phyloP scores from a whole-genome alignment of 164 flowering plant species.

The Piper longum region DNA sequence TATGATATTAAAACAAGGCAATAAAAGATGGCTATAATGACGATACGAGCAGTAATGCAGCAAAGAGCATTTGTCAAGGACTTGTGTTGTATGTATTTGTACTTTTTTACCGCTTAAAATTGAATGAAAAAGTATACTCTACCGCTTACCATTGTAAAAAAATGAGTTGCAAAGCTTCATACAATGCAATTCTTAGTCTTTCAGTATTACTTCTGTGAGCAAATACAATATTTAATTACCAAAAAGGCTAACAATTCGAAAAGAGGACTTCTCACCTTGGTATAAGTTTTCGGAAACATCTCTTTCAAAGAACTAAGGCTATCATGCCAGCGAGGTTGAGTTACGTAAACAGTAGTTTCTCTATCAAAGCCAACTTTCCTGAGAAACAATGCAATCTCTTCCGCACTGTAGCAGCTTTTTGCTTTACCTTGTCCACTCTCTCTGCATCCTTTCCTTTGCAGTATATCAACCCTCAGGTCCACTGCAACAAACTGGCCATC shows the following conservation, averaged over 20 bases:
- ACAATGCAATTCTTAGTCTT: too few species aligned
- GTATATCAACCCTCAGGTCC: slow-evolving; percentile 65
- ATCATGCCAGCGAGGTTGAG: slow-evolving; percentile 68
- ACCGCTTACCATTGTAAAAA: background rate
- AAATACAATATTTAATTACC: background rate
- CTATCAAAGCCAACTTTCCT: slow-evolving; percentile 52
- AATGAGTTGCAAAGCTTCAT: background rate
- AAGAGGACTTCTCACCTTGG: slow-evolving; percentile 41
- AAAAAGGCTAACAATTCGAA: too few species aligned
- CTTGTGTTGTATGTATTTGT: background rate
- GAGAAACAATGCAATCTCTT: slow-evolving; percentile 58
- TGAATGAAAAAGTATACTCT: background rate
- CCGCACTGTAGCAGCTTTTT: slow-evolving; percentile 57
- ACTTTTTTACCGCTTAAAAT: background rate
- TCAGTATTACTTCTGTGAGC: background rate
- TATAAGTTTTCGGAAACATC: slow-evolving; percentile 69
- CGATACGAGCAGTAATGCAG: background rate
- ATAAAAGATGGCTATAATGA: background rate
- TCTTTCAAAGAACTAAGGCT: slow-evolving; percentile 63
- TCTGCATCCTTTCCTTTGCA: slow-evolving; percentile 69
- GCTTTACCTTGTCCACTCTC: slow-evolving; percentile 18
- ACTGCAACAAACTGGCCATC: slow-evolving; percentile 69
- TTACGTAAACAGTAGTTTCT: slow-evolving; percentile 67
- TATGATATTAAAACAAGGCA: background rate
- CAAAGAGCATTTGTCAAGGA: too few species aligned